A percentile compares a stretch with the other conserved stretches of the same genome.
Conservation (phyloP, 306 rosid genomes). For the Acacia melanoxylon region DNA sequence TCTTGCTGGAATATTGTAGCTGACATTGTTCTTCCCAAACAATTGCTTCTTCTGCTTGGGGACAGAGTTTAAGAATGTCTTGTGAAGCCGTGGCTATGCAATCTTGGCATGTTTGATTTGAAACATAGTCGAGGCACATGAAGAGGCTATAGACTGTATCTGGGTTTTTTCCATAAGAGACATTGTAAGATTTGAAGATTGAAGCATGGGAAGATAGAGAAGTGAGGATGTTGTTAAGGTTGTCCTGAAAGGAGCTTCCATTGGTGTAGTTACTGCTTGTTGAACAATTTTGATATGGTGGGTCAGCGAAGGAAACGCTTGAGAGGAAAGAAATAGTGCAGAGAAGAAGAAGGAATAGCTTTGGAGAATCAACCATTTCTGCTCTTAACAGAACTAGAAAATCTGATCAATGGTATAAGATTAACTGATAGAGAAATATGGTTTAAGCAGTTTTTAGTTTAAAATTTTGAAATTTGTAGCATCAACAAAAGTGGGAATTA, state of each 20-base stretch:
- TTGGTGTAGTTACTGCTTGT: conserved; percentile 19
- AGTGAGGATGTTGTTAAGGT: conserved; percentile 30
- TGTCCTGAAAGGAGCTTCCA: conserved; percentile 27
- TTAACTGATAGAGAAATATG: background rate
- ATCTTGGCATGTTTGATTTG: conserved; percentile 35
- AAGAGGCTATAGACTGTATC: conserved; percentile 34
- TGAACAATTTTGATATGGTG: conserved; percentile 42
- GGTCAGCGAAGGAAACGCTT: conserved; percentile 34
- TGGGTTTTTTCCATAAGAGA: conserved; percentile 35
- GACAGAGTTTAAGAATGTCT: conserved; percentile 43
- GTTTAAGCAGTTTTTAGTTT: background rate
- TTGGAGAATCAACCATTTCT: conserved; percentile 23
- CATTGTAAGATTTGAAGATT: conserved; percentile 29
- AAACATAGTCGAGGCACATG: conserved; percentile 48
- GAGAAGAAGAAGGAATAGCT: conserved; percentile 19
- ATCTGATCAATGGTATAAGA: background rate
- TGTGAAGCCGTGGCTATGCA: conserved; percentile 40
- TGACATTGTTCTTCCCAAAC: conserved; percentile 65
- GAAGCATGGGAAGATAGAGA: conserved; percentile 40
- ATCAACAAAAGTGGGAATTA: background rate
- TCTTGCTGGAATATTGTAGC: conserved; percentile 48
- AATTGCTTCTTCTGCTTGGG: conserved; percentile 45
- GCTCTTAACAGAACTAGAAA: background rate
- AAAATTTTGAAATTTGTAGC: background rate
- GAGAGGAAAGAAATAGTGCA: conserved; percentile 25